Percentiles rank a stretch among this genome's conserved stretches.
Conservation (phyloP, 176 grass and related monocot species). For the Eragrostis nindensis region DNA sequence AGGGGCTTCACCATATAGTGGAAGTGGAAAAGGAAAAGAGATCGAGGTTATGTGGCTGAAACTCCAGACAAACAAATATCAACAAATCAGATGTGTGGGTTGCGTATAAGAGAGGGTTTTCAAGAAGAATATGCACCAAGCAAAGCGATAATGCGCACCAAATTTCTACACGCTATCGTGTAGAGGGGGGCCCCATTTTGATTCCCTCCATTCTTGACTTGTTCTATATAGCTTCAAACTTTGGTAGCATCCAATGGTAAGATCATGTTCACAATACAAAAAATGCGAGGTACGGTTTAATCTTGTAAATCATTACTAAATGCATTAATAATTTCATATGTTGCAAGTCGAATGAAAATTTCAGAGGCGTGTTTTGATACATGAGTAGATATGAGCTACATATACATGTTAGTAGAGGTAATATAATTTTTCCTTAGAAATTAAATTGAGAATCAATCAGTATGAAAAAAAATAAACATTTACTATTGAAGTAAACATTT, state of each 20-base stretch:
- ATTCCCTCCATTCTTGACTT: conserved; percentile 39
- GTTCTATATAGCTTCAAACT: neutral
- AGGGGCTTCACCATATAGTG: conserved; percentile 31
- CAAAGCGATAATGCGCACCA: conserved; percentile 45
- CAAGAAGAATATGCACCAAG: conserved; percentile 45
- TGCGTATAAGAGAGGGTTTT: conserved; percentile 40
- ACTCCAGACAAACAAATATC: conserved; percentile 61
- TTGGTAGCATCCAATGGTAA: conserved; percentile 4
- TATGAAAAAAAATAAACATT: neutral
- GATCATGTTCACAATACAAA: neutral
- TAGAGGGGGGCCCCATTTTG: conserved; percentile 25
- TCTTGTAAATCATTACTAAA: neutral
- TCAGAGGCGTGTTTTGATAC: neutral
- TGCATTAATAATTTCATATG: neutral
- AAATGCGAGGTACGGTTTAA: neutral
- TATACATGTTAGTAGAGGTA: neutral
- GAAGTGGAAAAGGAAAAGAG: conserved; percentile 34
- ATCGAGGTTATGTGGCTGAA: conserved; percentile 59
- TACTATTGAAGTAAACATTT: neutral
- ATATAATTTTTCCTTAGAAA: neutral
- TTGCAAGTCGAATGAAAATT: neutral
- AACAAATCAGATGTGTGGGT: conserved; percentile 13
- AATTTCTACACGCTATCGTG: conserved; percentile 19
- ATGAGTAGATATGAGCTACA: neutral
- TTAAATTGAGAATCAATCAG: neutral